A percentile compares a stretch with the other conserved stretches of the same genome.
phyloP scores from a whole-genome alignment of 2,329 filamentous ascomycete species.

The Orbilia quercus region DNA sequence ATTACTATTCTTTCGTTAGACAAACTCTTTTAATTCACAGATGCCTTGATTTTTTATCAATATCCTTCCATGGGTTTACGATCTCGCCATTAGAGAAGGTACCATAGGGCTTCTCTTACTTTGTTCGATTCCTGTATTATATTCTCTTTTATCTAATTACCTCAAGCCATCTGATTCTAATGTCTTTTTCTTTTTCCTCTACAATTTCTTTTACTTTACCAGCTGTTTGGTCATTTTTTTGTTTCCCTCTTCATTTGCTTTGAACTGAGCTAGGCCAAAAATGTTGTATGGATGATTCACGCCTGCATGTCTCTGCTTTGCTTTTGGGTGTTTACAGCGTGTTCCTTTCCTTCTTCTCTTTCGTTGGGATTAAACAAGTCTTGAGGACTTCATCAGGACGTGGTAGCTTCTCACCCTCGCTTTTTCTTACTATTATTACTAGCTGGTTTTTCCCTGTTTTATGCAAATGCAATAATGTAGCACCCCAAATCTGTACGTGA shows the following conservation, averaged over 20 bases:
- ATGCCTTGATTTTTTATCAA: no score
- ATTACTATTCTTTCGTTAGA: neutral
- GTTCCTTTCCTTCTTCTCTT: conserved; percentile 19
- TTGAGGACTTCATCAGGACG: conserved; percentile 12
- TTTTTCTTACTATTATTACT: conserved; percentile 6
- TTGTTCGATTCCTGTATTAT: conserved; percentile 50
- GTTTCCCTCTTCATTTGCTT: conserved; percentile 19
- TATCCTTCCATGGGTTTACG: conserved; percentile 10
- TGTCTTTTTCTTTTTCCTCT: conserved; percentile 20
- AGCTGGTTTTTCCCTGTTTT: conserved; percentile 34
- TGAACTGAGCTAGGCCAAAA: conserved; percentile 20
- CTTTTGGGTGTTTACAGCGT: conserved; percentile 36
- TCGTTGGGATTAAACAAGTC: conserved; percentile 15
- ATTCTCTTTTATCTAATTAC: conserved; percentile 28
- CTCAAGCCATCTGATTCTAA: conserved; percentile 27
- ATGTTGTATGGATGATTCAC: conserved; percentile 31
- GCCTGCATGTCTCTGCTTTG: conserved; percentile 25
- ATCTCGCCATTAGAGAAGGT: neutral
- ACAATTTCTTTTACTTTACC: neutral
- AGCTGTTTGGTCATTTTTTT: neutral
- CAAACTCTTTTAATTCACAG: conserved; percentile 1
- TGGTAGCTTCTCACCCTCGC: conserved; percentile 6
- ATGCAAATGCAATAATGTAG: conserved; percentile 47
- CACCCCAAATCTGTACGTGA: conserved; percentile 24
- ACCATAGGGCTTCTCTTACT: conserved; percentile 9